Evolutionary conservation across 2,329 filamentous ascomycete species (phyloP).

Genomic region (Aspergillus udagawae): DNA sequence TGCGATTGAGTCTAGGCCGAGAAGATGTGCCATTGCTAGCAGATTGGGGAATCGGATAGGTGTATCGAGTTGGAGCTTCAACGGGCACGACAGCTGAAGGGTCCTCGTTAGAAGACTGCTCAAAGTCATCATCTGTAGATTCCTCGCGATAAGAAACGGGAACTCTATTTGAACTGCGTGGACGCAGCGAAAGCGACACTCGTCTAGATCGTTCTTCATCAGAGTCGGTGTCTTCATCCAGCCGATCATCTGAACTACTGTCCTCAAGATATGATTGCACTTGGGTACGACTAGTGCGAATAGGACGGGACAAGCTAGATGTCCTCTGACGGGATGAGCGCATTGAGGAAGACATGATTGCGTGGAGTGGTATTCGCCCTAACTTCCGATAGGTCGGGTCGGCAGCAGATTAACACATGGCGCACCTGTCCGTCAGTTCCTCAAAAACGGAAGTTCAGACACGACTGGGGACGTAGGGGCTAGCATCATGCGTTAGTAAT

Average conservation of each 20-base stretch:
- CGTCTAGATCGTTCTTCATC: constrained; percentile 13
- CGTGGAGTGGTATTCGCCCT: constrained; percentile 4
- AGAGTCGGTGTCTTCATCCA: constrained; percentile 10
- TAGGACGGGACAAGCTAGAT: constrained; percentile 26
- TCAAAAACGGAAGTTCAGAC: neutral
- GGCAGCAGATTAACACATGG: constrained; percentile 15
- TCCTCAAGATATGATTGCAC: constrained; percentile 38
- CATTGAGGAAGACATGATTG: constrained; percentile 27
- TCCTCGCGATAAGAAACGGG: constrained; percentile 33
- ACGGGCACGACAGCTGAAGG: constrained; percentile 7
- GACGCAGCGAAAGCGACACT: constrained; percentile 26
- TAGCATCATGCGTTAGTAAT: neutral
- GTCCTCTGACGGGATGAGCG: constrained; percentile 18
- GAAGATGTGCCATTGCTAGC: constrained; percentile 3
- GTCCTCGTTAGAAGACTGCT: constrained; percentile 11
- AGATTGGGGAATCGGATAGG: constrained; percentile 9
- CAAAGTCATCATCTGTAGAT: constrained; percentile 28
- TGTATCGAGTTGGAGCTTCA: constrained; percentile 4
- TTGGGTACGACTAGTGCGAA: constrained; percentile 33
- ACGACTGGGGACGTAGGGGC: neutral
- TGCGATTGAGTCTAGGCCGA: constrained; percentile 15
- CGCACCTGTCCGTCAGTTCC: constrained; percentile 5
- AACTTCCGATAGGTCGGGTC: constrained; percentile 9
- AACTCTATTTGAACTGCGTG: constrained; percentile 24
- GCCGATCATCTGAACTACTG: constrained; percentile 28